Base-by-base conservation (phyloP, 768 basidiomycete genomes). In the Amanita brunnescens region DNA sequence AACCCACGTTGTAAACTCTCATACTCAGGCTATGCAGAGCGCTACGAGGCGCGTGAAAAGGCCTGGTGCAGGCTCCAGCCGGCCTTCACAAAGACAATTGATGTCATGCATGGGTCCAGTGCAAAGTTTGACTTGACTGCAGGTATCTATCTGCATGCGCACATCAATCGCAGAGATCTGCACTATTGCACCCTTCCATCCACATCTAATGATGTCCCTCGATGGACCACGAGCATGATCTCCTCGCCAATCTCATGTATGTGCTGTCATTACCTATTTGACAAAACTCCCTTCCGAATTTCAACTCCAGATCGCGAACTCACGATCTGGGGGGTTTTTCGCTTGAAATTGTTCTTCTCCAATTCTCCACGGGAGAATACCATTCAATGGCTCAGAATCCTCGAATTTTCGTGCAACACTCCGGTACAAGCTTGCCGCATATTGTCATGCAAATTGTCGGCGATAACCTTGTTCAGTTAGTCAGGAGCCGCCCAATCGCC, bases 361-460 rank as follows among this genome's bases (percentile, higher is more conserved):
- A 62, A 24, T 47, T 62, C 38, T 62, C 59, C 9, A 62, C 61
- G 18, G 54, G 54, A 6, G 26, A 42, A 30, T 47, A 47, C 13
- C 61, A 76, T 54, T 71, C 70, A 0, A 59, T 58, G 0, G 73
- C 70, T 0, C 54, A 56, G 10, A 55, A 62, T 8, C 57, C 63
- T 0, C 47, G 56, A 7, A 61, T 75, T 16, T 55, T 60, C n/a
- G 66, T 74, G 2, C 51, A 55, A 20, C 62, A 52, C 3, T 58
- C 66, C 1, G 23, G 30, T 0, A 61, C 49, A 54, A 57, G 58
- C 10, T 61, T 59, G 9, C 69, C 70, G 2, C 55, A 61, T 9
- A 60, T 75, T n/a, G 68, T 67, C 8, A 64, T 77, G 26, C 74
- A 76, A 53, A 70, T 74, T 35, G 73, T 74, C 10, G 75, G 74